Base-by-base conservation (phyloP, 805 yeast species). In the Saccharomycopsis lassenensis region DNA sequence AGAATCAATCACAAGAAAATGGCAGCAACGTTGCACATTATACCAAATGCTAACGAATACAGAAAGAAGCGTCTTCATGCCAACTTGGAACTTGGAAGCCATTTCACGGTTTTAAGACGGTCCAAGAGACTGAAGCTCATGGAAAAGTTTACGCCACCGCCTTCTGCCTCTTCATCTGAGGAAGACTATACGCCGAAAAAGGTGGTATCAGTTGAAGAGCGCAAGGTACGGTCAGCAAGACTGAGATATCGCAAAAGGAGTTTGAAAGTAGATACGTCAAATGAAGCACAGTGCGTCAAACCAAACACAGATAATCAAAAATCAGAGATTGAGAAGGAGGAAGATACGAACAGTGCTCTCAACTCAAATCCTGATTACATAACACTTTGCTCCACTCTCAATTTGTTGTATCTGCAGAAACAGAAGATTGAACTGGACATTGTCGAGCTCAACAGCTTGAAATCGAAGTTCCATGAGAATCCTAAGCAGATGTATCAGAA, bases 311-410 rank as follows among this genome's bases (percentile, higher is more conserved):
- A n/a, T n/a, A n/a, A n/a, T n/a, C n/a, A n/a, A n/a, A n/a, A n/a
- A n/a, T n/a, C n/a, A n/a, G n/a, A n/a, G n/a, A n/a, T n/a, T n/a
- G n/a, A 2, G 12, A 7, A 7, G 16, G 10, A 7, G 27, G 17
- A 14, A 7, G 23, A 10, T 17, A 15, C 14, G 12, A 11, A 15
- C 10, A 27, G 33, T 26, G 17, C 26, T 7, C 12, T 34, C 10
- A 31, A 33, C 15, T 17, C 16, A 14, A 43, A 43, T 24, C 35
- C 35, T 2, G 46, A 43, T 25, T 40, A 43, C 28, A 35, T 43
- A 2, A 19, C 41, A 5, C 35, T 43, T 7, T 37, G 42, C 25
- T 37, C 44, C 5, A 35, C 42, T n/a, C 27, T 43, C 15, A 32
- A 22, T 29, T 29, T 43, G 11, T 33, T 43, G 4, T 40, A 37